Evolutionary conservation across 1,139 yeast species (phyloP).

Genomic region (Lodderomyces margitis): DNA sequence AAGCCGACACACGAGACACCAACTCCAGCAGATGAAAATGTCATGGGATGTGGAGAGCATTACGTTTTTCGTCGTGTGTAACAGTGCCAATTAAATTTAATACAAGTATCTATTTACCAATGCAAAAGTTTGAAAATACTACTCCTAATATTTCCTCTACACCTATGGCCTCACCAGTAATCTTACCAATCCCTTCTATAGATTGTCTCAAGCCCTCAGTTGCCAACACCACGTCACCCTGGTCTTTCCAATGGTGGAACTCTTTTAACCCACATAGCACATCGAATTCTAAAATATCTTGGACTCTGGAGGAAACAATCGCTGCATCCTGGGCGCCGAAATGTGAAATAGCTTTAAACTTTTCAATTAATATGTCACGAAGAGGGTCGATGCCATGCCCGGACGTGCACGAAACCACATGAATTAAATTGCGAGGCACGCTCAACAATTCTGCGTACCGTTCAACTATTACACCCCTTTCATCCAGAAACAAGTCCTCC

Average conservation of each 20-base stretch:
- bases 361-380: constrained; percentile 18
- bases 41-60: constrained; percentile 49
- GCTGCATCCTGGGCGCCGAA: constrained; percentile 58
- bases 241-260: constrained; percentile 49
- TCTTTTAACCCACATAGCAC: constrained; percentile 70
- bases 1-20: constrained; percentile 50
- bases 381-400: constrained; percentile 56
- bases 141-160: constrained; percentile 89
- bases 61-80: constrained; percentile 32
- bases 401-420: constrained; percentile 60
- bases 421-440: neutral
- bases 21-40: constrained; percentile 46
- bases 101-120: constrained; percentile 62
- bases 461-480: constrained; percentile 18
- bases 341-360: constrained; percentile 51
- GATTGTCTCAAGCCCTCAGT: constrained; percentile 74
- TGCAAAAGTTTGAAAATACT: constrained; percentile 88
- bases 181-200: constrained; percentile 84
- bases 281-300: constrained; percentile 69
- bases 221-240: constrained; percentile 77
- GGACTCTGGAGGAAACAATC: constrained; percentile 69
- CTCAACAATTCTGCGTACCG: constrained; percentile 30
- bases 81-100: constrained; percentile 14
- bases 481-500: constrained; percentile 46
- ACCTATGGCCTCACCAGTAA: constrained; percentile 87